Evolutionary conservation across 352 stramenopile genomes (phyloP).

Genomic region (Phytopythium boreale): DNA sequence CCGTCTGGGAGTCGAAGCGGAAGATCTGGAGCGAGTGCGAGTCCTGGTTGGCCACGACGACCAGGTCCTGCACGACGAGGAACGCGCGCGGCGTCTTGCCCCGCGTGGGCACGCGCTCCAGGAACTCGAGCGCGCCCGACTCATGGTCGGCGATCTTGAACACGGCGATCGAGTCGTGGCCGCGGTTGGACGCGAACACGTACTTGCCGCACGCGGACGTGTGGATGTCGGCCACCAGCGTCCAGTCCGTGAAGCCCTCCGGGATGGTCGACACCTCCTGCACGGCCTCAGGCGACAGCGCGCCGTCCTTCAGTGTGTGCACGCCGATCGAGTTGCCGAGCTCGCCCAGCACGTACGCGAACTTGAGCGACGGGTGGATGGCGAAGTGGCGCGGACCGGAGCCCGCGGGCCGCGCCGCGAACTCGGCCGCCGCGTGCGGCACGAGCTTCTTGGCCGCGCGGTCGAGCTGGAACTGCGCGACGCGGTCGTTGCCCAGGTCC

Average conservation of each 20-base stretch:
- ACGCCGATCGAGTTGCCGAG: constrained; percentile 66
- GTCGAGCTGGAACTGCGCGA: constrained; percentile 63
- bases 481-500: constrained; percentile 67
- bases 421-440: constrained; percentile 27
- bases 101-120: constrained; percentile 42
- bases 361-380: constrained; percentile 42
- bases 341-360: constrained; percentile 73
- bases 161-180: constrained; percentile 59
- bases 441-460: constrained; percentile 31
- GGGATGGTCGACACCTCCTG: constrained; percentile 72
- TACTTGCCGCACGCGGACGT: constrained; percentile 49
- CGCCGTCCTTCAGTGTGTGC: constrained; percentile 44
- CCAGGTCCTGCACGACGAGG: constrained; percentile 42
- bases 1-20: constrained; percentile 35
- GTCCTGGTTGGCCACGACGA: constrained; percentile 68
- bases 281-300: constrained; percentile 36
- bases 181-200: constrained; percentile 63
- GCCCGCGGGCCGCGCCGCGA: constrained; percentile 40
- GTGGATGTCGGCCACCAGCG: constrained; percentile 50
- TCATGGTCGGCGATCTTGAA: constrained; percentile 44
- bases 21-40: constrained; percentile 60
- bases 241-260: constrained; percentile 25
- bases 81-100: constrained; percentile 58
- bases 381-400: constrained; percentile 74
- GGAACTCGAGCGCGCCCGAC: constrained; percentile 34